Evolutionary conservation across 108 stramenopile species (phyloP).

Genomic region (Nitzschia putrida): DNA sequence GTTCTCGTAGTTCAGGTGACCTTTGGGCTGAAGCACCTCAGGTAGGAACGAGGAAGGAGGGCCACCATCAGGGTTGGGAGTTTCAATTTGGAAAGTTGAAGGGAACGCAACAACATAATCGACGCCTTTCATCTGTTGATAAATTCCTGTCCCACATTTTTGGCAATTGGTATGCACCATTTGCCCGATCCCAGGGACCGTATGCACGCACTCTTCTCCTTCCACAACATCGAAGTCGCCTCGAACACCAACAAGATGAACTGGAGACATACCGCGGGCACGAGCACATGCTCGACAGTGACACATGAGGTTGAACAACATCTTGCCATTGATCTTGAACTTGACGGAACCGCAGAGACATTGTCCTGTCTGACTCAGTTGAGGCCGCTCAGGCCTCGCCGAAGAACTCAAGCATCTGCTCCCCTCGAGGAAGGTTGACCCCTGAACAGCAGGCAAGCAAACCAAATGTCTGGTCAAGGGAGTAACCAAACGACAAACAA

Average conservation of each 20-base stretch:
- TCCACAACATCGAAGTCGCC: not conserved
- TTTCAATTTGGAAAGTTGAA: not conserved
- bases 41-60: not conserved
- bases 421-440: too few species aligned
- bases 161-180: not conserved
- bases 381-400: not conserved
- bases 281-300: not conserved
- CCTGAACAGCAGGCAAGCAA: too few species aligned
- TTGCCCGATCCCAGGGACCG: not conserved
- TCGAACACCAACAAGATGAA: not conserved
- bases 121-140: not conserved
- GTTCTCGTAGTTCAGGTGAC: not conserved
- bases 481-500: too few species aligned
- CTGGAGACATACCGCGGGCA: not conserved
- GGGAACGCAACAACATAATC: not conserved
- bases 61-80: not conserved
- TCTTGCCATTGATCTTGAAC: constrained; percentile 1
- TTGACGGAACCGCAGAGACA: not conserved
- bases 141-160: not conserved
- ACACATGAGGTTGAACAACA: not conserved
- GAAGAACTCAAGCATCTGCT: too few species aligned
- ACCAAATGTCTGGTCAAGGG: too few species aligned
- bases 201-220: not conserved
- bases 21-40: not conserved
- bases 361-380: not conserved